Evolutionary conservation across 2,329 filamentous ascomycete genomes (phyloP).

Genomic region (Polychaeton citri): DNA sequence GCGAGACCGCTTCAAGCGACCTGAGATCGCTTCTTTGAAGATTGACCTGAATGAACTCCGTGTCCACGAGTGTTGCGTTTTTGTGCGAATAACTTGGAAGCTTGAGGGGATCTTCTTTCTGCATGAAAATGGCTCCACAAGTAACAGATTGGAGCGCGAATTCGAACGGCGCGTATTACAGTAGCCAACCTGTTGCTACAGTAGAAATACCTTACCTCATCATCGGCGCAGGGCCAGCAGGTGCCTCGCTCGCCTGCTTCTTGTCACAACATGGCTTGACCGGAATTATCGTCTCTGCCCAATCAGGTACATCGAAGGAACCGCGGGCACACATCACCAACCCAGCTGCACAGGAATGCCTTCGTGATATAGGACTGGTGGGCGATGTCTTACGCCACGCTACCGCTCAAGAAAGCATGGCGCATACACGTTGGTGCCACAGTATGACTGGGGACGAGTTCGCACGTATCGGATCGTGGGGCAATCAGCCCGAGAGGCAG

Average conservation of each 20-base stretch:
- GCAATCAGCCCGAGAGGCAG: slow-evolving; percentile 25
- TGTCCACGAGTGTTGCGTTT: no score
- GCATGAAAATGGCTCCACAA: no score
- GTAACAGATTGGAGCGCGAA: no score
- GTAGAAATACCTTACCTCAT: slow-evolving; percentile 20
- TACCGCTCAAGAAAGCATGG: slow-evolving; percentile 22
- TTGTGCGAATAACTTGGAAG: no score
- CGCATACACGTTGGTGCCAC: slow-evolving; percentile 31
- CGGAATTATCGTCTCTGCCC: slow-evolving; percentile 41
- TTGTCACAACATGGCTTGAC: slow-evolving; percentile 24
- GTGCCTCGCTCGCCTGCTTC: slow-evolving; percentile 21
- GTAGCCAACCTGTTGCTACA: no score
- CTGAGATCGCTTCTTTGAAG: no score
- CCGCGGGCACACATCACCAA: slow-evolving; percentile 50
- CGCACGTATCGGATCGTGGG: slow-evolving; percentile 29
- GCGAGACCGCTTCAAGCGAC: no score
- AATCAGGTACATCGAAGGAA: slow-evolving; percentile 39
- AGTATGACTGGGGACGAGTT: slow-evolving; percentile 33
- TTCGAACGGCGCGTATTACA: no score
- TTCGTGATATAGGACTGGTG: slow-evolving; percentile 32
- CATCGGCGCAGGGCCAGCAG: slow-evolving; percentile 21
- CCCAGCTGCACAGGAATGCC: slow-evolving; percentile 40
- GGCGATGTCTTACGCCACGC: slow-evolving; percentile 21
- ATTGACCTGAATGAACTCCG: no score
- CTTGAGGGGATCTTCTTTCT: no score